These are phyloP conservation scores for Botrytis galanthina DNA, from an alignment of 2,329 filamentous ascomycete species.

Conservation along the genomic window DNA sequence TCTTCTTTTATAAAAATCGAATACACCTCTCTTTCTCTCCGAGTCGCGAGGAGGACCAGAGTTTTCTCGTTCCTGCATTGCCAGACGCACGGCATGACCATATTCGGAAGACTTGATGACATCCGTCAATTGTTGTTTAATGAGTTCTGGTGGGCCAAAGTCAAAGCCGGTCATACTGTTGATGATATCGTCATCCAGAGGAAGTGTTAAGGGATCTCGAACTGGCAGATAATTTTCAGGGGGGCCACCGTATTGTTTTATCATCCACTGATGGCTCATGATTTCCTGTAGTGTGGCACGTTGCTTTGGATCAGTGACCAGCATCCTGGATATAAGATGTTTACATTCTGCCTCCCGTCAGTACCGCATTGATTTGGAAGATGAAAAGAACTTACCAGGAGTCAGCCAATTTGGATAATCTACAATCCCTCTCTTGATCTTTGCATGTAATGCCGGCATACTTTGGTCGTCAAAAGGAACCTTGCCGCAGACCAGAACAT, in stretches of 20 bases:
- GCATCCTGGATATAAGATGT: constrained; percentile 88
- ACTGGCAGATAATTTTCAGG: constrained; percentile 86
- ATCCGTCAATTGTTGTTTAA: constrained; percentile 76
- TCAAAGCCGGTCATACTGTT: constrained; percentile 98
- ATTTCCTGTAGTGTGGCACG: constrained; percentile 87
- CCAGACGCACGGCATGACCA: constrained; percentile 73
- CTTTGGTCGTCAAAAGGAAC: constrained; percentile 99
- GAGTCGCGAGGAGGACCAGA: constrained; percentile 53
- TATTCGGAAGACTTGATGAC: constrained; percentile 95
- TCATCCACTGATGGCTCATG: constrained; percentile 94
- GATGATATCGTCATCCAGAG: constrained; percentile 79
- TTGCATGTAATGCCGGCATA: constrained; percentile 96
- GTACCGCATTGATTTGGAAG: constrained; percentile 5
- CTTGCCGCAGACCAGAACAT: constrained; percentile 95
- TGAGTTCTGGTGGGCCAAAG: constrained; percentile 83
- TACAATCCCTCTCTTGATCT: constrained; percentile 95
- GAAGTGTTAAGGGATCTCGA: constrained; percentile 81
- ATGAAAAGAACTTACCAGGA: constrained; percentile 59
- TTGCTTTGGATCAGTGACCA: constrained; percentile 88
- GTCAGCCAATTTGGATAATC: constrained; percentile 95
- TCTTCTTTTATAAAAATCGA: constrained; percentile 94
- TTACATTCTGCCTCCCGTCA: constrained; percentile 70
- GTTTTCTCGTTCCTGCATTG: constrained; percentile 64
- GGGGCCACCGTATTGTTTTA: constrained; percentile 80
- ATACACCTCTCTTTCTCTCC: constrained; percentile 82